Evolutionary conservation across 2,329 filamentous ascomycete species (phyloP), one percentile per base, ranked within the genome.

Genomic region (Hirsutella minnesotensis): DNA sequence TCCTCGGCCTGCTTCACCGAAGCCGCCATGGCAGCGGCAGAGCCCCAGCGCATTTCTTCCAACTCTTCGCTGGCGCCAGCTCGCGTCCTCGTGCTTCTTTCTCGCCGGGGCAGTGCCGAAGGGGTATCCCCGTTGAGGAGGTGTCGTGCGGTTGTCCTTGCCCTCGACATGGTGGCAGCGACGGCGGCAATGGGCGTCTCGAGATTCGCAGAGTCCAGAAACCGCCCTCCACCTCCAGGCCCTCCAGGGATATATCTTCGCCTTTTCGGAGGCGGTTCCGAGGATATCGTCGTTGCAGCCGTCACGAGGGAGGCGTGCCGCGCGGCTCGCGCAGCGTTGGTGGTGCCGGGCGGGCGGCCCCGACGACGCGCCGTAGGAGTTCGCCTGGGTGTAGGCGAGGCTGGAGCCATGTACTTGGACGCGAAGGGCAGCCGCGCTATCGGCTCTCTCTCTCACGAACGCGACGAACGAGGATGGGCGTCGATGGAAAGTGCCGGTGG

Each of bases 1-100:
- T 90, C 89, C 67, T 96, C 92, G 54, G 81, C 89, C 58, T 95
- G 88, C 52, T 87, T 86, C 46, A 92, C 83, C 4, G 85, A 83
- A 5, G 87, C 88, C 40, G 89, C 86, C 20, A 89, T 86, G 22
- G 88, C 88, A 12, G 90, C 87, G n/a, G 83, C 87, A 38, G 86
- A 90, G 53, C 83, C 87, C 63, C 85, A 94, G 50, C 85, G 77
- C 59, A 85, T 84, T 51, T 69, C 73, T 49, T 75, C 74, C 46
- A 68, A 65, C 44, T 69, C 69, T 44, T 69, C 70, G 49, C 67
- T 69, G n/a, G 72, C 68, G 19, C 70, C 70, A 7, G 59, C 54
- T 46, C 77, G 67, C 21, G 70, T 73, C 41, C 76, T 66, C 40
- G 73, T 71, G 56, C 72, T 77, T 47, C 72, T 66, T 58, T 79